phyloP scores from a whole-genome alignment of 2,329 filamentous ascomycete species.

The Claviceps citrina region DNA sequence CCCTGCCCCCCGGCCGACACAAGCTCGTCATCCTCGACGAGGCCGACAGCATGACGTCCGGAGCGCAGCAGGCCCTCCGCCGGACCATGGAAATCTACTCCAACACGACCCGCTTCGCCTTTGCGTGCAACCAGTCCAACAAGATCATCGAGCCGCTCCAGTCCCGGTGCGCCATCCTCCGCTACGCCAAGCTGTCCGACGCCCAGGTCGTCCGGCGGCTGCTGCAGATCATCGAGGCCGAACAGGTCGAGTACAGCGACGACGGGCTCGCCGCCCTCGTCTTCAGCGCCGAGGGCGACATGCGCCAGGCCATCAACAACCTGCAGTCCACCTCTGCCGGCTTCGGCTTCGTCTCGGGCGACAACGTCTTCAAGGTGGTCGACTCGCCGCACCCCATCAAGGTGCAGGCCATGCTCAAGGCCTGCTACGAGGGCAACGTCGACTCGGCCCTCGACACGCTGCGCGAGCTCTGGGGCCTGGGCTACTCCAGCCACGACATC shows the following conservation, averaged over 20 bases:
- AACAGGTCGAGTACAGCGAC: constrained; percentile 79
- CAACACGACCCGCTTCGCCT: constrained; percentile 88
- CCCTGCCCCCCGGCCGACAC: constrained; percentile 73
- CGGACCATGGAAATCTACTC: constrained; percentile 99
- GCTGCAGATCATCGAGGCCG: constrained; percentile 82
- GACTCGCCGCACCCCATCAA: constrained; percentile 96
- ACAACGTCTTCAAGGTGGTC: constrained; percentile 96
- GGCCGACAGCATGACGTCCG: constrained; percentile 94
- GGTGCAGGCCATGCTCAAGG: constrained; percentile 96
- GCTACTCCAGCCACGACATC: constrained; percentile 97
- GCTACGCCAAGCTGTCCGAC: constrained; percentile 85
- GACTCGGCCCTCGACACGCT: constrained; percentile 74
- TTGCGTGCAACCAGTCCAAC: constrained; percentile 96
- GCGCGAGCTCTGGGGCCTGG: constrained; percentile 83
- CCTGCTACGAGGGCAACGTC: constrained; percentile 82
- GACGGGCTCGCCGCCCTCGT: constrained; percentile 92
- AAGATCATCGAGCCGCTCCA: constrained; percentile 99
- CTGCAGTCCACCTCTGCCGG: constrained; percentile 84
- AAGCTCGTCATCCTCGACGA: constrained; percentile 97
- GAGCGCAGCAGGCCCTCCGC: constrained; percentile 85
- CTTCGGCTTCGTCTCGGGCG: constrained; percentile 91
- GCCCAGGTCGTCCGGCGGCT: constrained; percentile 81
- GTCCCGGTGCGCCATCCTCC: constrained; percentile 86
- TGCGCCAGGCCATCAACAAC: constrained; percentile 98
- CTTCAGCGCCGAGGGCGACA: constrained; percentile 94